Base-by-base conservation (phyloP, 805 yeast genomes). In the Saccharomycopsis malanga region DNA sequence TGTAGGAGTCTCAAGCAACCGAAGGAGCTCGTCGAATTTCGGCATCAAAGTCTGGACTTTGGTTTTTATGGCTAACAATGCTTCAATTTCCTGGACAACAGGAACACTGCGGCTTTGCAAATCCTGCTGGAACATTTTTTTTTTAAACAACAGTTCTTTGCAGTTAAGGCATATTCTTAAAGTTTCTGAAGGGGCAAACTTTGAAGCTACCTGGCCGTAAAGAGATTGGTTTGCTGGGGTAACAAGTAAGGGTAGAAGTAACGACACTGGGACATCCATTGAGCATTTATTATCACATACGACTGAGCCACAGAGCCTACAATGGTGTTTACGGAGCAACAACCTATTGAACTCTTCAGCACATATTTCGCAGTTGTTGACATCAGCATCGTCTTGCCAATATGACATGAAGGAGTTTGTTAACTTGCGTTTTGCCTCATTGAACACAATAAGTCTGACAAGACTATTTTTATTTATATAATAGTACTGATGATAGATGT, bases 231-330 rank as follows among this genome's bases (percentile, higher is more conserved):
- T 21, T 10, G 9, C 12, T 18, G 17, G 27, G 18, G 17, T 6
- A 7, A 21, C 5, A 6, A 21, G 9, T n/a, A 37, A 37, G 5
- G 27, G 40, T 5, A 17, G 9, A 17, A 37, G 36, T 9, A 51
- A 39, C 12, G 12, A 60, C 1, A 81, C 55, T 0, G 86, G 86
- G 0, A 87, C 81, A 46, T 78, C 77, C 59, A 79, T 76, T 0
- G 96, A 87, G 61, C 98, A 91, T 44, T 61, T 56, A 54, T 80
- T 81, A 22, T 83, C 94, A 65, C 97, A 91, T 0, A 87, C 86
- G 1, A 84, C 76, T 23, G 63, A 58, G 0, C 98, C 98, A 67
- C 98, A 91, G 22, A 88, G 62, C 32, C 98, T 68, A 62, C 98
- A 93, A 61, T 91, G 98, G 60, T 93, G 98, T 54, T 83, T 86